Conservation (phyloP, 139 green algal species). For the Tetraselmis striata region DNA sequence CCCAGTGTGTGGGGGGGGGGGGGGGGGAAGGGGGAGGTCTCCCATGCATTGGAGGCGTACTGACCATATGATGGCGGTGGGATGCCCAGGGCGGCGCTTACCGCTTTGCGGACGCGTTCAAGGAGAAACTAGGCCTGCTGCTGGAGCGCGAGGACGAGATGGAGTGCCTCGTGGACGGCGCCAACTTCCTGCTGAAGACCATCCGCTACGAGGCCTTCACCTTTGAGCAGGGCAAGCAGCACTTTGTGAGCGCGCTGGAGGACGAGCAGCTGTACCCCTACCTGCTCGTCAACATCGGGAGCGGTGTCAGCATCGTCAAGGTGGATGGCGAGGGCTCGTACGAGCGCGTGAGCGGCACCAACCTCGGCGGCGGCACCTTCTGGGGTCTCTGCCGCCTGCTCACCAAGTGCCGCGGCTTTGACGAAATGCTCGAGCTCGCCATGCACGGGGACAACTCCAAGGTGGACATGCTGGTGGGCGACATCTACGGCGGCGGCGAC, state of each 20-base stretch:
- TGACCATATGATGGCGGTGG: constrained; percentile 37
- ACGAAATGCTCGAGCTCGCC: constrained; percentile 93
- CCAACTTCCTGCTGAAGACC: constrained; percentile 92
- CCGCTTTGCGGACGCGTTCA: constrained; percentile 83
- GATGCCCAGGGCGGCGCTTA: constrained; percentile 73
- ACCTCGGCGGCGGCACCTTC: constrained; percentile 96
- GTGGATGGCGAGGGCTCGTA: constrained; percentile 59
- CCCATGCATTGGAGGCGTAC: too few species aligned
- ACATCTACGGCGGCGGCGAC: constrained; percentile 96
- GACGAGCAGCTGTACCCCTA: constrained; percentile 78
- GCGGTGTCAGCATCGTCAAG: constrained; percentile 91
- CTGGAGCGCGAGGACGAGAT: constrained; percentile 74
- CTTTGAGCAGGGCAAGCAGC: constrained; percentile 55
- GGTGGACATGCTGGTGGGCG: constrained; percentile 98
- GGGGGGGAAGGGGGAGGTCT: too few species aligned
- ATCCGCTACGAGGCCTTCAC: constrained; percentile 93
- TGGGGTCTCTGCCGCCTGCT: constrained; percentile 89
- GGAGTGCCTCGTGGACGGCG: constrained; percentile 77
- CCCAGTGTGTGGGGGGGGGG: background rate
- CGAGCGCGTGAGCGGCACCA: constrained; percentile 85
- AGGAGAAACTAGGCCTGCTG: constrained; percentile 77
- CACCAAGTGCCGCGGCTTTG: constrained; percentile 66
- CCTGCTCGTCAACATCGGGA: constrained; percentile 97
- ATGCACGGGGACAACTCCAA: constrained; percentile 81
- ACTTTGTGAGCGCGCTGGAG: constrained; percentile 30